Evolutionary conservation across 2,329 filamentous ascomycete species (phyloP), one percentile per base, ranked within the genome.

Genomic region (Lomentospora prolificans): DNA sequence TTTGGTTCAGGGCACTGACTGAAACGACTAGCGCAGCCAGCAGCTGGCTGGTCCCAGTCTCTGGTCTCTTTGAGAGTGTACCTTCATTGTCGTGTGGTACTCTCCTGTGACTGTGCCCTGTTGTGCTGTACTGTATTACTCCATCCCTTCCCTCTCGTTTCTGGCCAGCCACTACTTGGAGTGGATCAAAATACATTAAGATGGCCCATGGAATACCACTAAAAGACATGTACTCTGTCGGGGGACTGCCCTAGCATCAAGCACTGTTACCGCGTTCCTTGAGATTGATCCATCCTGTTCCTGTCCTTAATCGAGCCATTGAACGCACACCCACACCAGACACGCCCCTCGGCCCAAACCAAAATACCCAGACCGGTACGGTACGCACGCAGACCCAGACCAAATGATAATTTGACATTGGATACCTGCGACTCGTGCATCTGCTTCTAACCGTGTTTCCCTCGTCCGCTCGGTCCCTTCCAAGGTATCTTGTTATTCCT

Each of bases 361-460:
- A 30, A 51, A 51, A 31, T 51, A 30, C 27, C 48, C 48, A 51
- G 25, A 48, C 44, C 19, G 44, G 48, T 25, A 28, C 48, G 25
- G 48, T 51, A 28, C 48, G 17, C n/a, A 41, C 46, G 7, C 19
- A 9, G 7, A 31, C 24, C 3, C 25, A 51, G 48, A 17, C 48
- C 14, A n/a, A 7, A 50, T 50, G 10, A 50, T 28, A 51, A 51
- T 51, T 50, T 51, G 48, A 51, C 28, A 52, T 22, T 48, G 22
- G n/a, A 48, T 48, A 48, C 44, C n/a, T 48, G 44, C 44, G 22
- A 48, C 44, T 50, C 53, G 39, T 31, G 10, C 53, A 55, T 55
- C 41, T 55, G 53, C 53, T 25, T 50, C 53, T 36, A 50, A 55
- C 53, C 53, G 53, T 50, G 53, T 55, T 55, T 55, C 53, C 36